These are phyloP conservation scores for Ceratobasidium sp. DNA, from an alignment of 1,284 basidiomycete species.

Conservation along the genomic window DNA sequence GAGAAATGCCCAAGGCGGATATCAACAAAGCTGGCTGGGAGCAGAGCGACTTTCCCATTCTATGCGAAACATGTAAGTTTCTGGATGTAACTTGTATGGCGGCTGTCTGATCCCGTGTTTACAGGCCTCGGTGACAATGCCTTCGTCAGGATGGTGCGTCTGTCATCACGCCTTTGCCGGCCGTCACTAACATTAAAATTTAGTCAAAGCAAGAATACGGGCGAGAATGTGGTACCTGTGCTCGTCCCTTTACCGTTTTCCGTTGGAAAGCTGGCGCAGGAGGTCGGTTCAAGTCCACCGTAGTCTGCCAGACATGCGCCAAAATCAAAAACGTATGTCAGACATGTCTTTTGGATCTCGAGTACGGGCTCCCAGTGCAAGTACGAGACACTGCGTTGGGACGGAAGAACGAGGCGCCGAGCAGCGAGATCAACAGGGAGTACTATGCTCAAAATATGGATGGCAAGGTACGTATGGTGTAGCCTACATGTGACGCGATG, in stretches of 20 bases:
- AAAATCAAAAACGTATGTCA: conserved; percentile 99
- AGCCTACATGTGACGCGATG: conserved; percentile 1
- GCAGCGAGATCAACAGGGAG: conserved; percentile 95
- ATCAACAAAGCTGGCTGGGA: conserved; percentile 93
- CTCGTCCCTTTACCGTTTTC: conserved; percentile 95
- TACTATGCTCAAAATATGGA: conserved; percentile 99
- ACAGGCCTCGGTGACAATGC: conserved; percentile 86
- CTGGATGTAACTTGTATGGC: not conserved
- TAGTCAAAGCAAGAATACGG: conserved; percentile 97
- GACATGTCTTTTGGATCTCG: conserved; percentile 94
- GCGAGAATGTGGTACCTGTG: conserved; percentile 94
- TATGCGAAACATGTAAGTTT: conserved; percentile 86
- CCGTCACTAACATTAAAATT: not conserved
- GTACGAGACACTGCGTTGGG: conserved; percentile 95
- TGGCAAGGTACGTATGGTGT: conserved; percentile 65
- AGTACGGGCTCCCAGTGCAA: conserved; percentile 96
- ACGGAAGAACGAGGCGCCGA: conserved; percentile 86
- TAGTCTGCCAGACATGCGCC: conserved; percentile 97
- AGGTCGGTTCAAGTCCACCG: conserved; percentile 95
- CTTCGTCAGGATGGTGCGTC: conserved; percentile 64
- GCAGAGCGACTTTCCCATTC: conserved; percentile 87
- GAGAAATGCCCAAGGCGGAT: conserved; percentile 52
- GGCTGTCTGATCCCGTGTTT: conserved; percentile 41
- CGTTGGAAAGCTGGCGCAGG: conserved; percentile 97
- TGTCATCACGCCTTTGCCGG: conserved; percentile 5